Conservation (phyloP, 2,329 filamentous ascomycete species). For the Colletotrichum lupini region DNA sequence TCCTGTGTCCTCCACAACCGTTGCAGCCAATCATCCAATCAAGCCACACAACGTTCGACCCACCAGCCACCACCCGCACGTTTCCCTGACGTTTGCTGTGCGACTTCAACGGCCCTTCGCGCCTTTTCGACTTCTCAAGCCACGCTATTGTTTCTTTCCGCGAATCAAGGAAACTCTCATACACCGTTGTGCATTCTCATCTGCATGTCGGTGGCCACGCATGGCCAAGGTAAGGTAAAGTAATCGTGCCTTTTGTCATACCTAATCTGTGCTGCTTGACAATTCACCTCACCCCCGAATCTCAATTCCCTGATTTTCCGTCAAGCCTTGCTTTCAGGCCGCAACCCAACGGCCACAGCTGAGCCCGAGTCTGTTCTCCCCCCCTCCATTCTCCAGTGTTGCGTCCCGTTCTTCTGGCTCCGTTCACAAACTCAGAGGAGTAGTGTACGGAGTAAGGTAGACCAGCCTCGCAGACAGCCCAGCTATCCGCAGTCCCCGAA, state of each 20-base stretch:
- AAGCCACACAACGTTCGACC: neutral
- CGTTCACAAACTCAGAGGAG: too few relatives aligned
- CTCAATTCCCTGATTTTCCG: constrained; percentile 10
- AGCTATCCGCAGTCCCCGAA: neutral
- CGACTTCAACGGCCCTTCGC: neutral
- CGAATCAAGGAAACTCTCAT: neutral
- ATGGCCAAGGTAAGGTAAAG: neutral
- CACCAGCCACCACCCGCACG: constrained; percentile 15
- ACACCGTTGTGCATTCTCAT: too few relatives aligned
- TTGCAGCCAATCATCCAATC: constrained; percentile 11
- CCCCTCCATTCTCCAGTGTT: neutral
- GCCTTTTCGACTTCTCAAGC: neutral
- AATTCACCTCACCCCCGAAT: neutral
- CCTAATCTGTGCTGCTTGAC: neutral
- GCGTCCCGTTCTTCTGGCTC: neutral
- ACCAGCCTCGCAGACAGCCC: neutral
- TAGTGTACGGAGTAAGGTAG: too few relatives aligned
- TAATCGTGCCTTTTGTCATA: neutral
- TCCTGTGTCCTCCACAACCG: neutral
- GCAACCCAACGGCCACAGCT: neutral
- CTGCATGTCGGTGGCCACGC: neutral
- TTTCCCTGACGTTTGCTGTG: neutral
- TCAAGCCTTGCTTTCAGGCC: constrained; percentile 15
- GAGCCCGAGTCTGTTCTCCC: neutral
- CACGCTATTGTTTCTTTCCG: constrained; percentile 5